Evolutionary conservation across 306 rosid genomes (phyloP).

Genomic region (Lathyrus tuberosus): DNA sequence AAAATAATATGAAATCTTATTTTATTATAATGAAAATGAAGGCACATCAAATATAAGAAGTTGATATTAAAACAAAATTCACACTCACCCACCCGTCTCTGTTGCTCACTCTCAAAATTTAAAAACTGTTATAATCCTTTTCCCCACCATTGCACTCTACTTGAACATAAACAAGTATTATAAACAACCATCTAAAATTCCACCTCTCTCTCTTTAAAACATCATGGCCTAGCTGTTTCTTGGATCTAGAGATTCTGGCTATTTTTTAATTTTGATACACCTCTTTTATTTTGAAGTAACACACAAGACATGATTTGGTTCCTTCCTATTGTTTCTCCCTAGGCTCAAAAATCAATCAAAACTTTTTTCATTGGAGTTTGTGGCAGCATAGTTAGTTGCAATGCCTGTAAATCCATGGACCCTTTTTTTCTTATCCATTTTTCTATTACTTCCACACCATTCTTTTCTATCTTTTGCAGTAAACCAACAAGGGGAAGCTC

Average conservation of each 20-base stretch:
- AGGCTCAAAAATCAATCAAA: conserved; percentile 61
- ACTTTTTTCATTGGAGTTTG: conserved; percentile 58
- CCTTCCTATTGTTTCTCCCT: conserved; percentile 75
- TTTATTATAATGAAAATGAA: conserved; percentile 30
- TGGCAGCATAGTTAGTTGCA: conserved; percentile 55
- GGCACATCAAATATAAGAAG: conserved; percentile 41
- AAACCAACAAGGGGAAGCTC: conserved; percentile 78
- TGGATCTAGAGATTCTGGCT: conserved; percentile 94
- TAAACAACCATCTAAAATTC: conserved; percentile 63
- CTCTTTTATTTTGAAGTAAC: conserved; percentile 43
- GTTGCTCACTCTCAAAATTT: conserved; percentile 51
- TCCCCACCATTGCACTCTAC: conserved; percentile 49
- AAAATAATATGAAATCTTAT: conserved; percentile 48
- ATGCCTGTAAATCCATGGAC: conserved; percentile 92
- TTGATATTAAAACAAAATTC: conserved; percentile 39
- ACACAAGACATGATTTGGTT: conserved; percentile 93
- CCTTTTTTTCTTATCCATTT: conserved; percentile 53
- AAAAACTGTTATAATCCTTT: conserved; percentile 52
- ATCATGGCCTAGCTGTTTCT: conserved; percentile 94
- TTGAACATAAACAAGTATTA: conserved; percentile 60
- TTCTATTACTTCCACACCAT: conserved; percentile 44
- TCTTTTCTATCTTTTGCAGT: conserved; percentile 49
- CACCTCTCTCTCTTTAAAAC: conserved; percentile 59
- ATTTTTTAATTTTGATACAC: conserved; percentile 43
- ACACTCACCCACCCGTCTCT: conserved; percentile 52